Evolutionary conservation across 179 eudicot species (phyloP).

Genomic region (Beta corolliflora): DNA sequence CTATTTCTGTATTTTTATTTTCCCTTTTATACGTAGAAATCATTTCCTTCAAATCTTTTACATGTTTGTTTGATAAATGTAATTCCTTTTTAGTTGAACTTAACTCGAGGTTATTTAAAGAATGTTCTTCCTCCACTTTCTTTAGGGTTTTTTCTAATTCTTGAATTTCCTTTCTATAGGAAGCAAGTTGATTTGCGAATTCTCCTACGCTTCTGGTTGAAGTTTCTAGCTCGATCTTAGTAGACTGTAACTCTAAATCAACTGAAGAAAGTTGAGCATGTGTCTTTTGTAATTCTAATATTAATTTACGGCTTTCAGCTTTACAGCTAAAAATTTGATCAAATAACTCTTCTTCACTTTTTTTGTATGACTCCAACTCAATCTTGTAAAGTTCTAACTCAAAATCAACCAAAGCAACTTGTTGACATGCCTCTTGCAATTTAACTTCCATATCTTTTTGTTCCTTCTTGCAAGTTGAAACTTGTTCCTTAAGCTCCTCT

Average conservation of each 20-base stretch:
- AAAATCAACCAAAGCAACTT: too few species aligned
- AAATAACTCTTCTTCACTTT: too few species aligned
- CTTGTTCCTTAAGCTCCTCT: too few species aligned
- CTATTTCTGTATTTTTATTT: not conserved
- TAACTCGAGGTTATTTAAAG: not conserved
- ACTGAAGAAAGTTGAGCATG: constrained; percentile 5
- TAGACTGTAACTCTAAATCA: constrained; percentile 4
- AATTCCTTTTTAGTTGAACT: not conserved
- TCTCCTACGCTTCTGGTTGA: constrained; percentile 3
- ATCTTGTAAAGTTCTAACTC: too few species aligned
- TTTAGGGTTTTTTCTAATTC: constrained; percentile 10
- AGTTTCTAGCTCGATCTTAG: not conserved
- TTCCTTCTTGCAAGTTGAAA: too few species aligned
- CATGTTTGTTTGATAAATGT: constrained; percentile 13
- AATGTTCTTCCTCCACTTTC: constrained; percentile 5
- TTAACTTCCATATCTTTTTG: too few species aligned
- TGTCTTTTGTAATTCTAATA: not conserved
- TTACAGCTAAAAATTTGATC: too few species aligned
- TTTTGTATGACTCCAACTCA: too few species aligned
- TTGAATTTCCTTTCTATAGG: constrained; percentile 1
- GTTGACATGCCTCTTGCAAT: too few species aligned
- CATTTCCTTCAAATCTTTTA: not conserved
- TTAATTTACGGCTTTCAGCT: too few species aligned
- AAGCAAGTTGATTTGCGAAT: not conserved
- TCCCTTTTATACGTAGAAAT: not conserved